Evolutionary conservation across 352 stramenopile species (phyloP).

Genomic region (Phytophthora sojae): DNA sequence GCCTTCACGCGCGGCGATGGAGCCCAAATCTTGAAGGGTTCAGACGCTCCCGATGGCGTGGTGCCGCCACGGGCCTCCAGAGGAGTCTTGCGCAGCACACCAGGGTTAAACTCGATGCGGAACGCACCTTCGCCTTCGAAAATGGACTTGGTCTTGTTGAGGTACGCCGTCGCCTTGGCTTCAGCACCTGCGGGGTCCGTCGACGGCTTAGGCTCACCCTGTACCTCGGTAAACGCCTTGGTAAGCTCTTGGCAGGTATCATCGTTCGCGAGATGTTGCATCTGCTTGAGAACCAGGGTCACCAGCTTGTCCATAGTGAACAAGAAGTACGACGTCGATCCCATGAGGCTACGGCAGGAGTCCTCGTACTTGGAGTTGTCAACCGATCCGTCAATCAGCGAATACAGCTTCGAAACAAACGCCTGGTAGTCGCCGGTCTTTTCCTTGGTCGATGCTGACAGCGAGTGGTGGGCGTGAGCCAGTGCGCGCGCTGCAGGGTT

Average conservation of each 20-base stretch:
- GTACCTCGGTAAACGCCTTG: slow-evolving; percentile 74
- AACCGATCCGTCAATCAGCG: slow-evolving; percentile 86
- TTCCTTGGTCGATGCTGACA: slow-evolving; percentile 58
- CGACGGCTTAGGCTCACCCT: slow-evolving; percentile 38
- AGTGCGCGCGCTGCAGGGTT: slow-evolving; percentile 85
- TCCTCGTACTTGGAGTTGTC: slow-evolving; percentile 92
- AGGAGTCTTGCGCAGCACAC: slow-evolving; percentile 79
- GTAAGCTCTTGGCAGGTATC: slow-evolving; percentile 84
- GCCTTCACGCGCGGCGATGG: slow-evolving; percentile 79
- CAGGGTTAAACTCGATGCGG: slow-evolving; percentile 86
- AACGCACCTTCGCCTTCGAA: slow-evolving; percentile 87
- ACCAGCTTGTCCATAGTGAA: slow-evolving; percentile 94
- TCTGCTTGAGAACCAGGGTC: slow-evolving; percentile 86
- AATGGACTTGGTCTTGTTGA: slow-evolving; percentile 81
- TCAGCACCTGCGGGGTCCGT: slow-evolving; percentile 39
- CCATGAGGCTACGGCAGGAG: slow-evolving; percentile 89
- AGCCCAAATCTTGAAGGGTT: slow-evolving; percentile 84
- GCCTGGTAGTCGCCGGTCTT: slow-evolving; percentile 89
- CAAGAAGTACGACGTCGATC: slow-evolving; percentile 90
- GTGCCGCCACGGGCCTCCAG: slow-evolving; percentile 55
- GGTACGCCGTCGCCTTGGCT: slow-evolving; percentile 53
- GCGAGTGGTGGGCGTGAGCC: slow-evolving; percentile 72
- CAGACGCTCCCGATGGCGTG: slow-evolving; percentile 47
- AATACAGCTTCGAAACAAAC: slow-evolving; percentile 89
- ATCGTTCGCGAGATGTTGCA: slow-evolving; percentile 86